Evolutionary conservation across 163 green algal species (phyloP), one percentile per base, ranked within the genome.

Genomic region (Chlorella variabilis): DNA sequence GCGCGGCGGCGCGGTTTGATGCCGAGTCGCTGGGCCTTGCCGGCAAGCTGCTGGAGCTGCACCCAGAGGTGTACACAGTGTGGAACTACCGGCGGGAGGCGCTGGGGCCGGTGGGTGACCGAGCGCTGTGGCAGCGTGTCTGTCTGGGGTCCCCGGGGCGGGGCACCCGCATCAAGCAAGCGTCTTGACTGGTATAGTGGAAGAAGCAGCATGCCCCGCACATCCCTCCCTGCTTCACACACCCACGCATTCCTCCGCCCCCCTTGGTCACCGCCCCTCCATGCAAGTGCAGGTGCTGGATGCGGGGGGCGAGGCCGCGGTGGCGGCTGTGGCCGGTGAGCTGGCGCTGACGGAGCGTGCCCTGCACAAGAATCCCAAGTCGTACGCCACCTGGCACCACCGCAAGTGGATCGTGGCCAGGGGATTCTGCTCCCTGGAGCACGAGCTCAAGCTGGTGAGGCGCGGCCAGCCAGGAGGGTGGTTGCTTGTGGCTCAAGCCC

Each of bases 351-450:
- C 91, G 0, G 79, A 93, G 66, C 77, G 74, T 18, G 91, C 90
- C 2, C 82, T 98, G 54, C 54, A 68, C 7, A 85, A 75, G 33
- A 98, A 99, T 87, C 94, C 93, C 42, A 99, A 99, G 82, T 95
- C 92, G 0, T 99, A 99, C 80, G 86, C 91, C 21, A 85, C 94
- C 5, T 99, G 96, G 95, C 91, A 98, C 88, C 95, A 99, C 87
- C 89, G 96, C 61, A 90, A 90, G 73, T 97, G 92, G 93, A 71
- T 94, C 21, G 88, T 96, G n/a, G 63, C 67, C 21, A 77, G 89
- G 41, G 85, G 92, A 17, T 66, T 92, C 21, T 78, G 79, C 23
- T 87, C 90, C 20, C 82, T 98, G 68, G 84, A 93, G n/a, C 77
- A 80, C 2, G 96, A 99, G 86, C 81, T 98, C 20, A 29, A 77